Conservation (phyloP, 805 yeast species). For the Wickerhamiella siamensis region DNA sequence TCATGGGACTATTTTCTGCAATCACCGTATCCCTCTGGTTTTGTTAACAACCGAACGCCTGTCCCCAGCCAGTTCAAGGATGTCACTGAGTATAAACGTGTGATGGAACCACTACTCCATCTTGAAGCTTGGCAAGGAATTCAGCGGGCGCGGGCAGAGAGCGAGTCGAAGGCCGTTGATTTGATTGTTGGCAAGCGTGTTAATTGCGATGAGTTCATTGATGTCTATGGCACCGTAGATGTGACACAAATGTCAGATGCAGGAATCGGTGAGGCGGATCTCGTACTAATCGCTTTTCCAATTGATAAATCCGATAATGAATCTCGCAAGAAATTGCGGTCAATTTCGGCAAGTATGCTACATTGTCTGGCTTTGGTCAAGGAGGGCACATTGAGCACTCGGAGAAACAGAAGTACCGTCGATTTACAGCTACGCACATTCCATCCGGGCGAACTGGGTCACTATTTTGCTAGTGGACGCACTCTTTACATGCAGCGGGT, state of each 20-base stretch:
- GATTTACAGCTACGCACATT: constrained; percentile 64
- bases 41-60: constrained; percentile 26
- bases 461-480: constrained; percentile 47
- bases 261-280: constrained; percentile 58
- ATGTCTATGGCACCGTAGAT: constrained; percentile 61
- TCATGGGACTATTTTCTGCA: constrained; percentile 58
- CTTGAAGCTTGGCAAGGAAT: constrained; percentile 92
- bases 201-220: constrained; percentile 75
- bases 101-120: constrained; percentile 67
- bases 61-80: constrained; percentile 44
- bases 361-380: constrained; percentile 71
- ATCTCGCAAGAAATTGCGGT: constrained; percentile 10
- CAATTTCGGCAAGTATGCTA: constrained; percentile 8
- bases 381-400: constrained; percentile 30
- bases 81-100: constrained; percentile 50
- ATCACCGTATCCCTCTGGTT: constrained; percentile 38
- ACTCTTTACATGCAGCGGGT: constrained; percentile 56
- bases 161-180: constrained; percentile 42
- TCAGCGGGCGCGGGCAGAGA: constrained; percentile 52
- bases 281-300: constrained; percentile 48
- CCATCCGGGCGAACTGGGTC: constrained; percentile 33
- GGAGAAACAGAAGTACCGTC: constrained; percentile 38
- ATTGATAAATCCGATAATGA: constrained; percentile 23
- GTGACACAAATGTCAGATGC: constrained; percentile 36
- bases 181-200: constrained; percentile 65